A percentile compares a stretch with the other conserved stretches of the same genome.
These are phyloP conservation scores for Coniochaeta sp. DNA, from an alignment of 2,329 filamentous ascomycete genomes.

Conservation along the genomic window DNA sequence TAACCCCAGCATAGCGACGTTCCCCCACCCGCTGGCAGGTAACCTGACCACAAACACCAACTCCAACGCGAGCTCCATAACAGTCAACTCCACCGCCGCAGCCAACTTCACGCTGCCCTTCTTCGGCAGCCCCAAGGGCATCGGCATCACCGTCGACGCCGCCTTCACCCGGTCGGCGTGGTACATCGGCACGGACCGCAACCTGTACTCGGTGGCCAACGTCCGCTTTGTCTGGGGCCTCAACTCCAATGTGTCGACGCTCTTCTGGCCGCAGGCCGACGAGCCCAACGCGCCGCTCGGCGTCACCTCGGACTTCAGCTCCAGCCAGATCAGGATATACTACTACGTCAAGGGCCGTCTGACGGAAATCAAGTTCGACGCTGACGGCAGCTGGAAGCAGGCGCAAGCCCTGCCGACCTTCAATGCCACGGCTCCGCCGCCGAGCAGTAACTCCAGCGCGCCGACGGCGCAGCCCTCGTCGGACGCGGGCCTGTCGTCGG, in stretches of 20 bases:
- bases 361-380: constrained; percentile 21
- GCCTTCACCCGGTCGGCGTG: constrained; percentile 21
- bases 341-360: constrained; percentile 23
- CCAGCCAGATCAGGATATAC: constrained; percentile 22
- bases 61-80: constrained; percentile 14
- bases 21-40: constrained; percentile 22
- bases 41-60: constrained; percentile 15
- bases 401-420: constrained; percentile 16
- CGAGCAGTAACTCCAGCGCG: constrained; percentile 1
- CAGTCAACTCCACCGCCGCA: constrained; percentile 13
- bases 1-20: constrained; percentile 17
- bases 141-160: constrained; percentile 22
- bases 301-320: constrained; percentile 17
- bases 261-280: constrained; percentile 24
- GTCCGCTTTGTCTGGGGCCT: constrained; percentile 21
- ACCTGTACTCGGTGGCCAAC: constrained; percentile 21
- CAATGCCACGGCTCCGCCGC: constrained; percentile 12
- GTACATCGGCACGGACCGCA: constrained; percentile 28
- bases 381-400: constrained; percentile 19
- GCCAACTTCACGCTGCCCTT: constrained; percentile 20
- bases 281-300: constrained; percentile 19
- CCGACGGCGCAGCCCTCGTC: not conserved
- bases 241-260: constrained; percentile 12
- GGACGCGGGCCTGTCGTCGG: not conserved
- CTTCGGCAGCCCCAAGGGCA: constrained; percentile 18